Conservation (phyloP, 148 eudicot genomes). For the Chenopodium quinoa region DNA sequence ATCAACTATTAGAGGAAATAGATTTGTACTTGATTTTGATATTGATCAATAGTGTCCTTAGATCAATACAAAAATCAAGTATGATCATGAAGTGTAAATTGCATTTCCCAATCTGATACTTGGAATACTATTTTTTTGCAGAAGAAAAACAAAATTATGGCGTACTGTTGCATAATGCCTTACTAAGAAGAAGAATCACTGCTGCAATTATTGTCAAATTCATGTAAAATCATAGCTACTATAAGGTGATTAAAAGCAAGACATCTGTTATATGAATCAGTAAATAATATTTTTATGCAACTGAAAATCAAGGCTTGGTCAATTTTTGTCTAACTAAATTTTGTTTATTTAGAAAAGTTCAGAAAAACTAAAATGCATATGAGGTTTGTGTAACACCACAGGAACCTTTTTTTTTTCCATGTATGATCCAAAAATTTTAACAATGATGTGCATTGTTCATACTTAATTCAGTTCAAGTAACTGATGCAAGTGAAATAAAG, state of each 20-base stretch:
- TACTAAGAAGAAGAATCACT: slow-evolving; percentile 3
- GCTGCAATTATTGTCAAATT: background rate
- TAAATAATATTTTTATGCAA: background rate
- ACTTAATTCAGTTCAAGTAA: background rate
- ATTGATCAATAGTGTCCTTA: slow-evolving; percentile 38
- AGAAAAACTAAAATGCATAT: background rate
- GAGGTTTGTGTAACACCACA: background rate
- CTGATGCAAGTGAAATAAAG: background rate
- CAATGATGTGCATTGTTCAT: background rate
- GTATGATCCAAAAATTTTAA: background rate
- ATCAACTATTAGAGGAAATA: background rate
- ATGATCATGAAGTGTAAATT: background rate
- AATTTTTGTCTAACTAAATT: background rate
- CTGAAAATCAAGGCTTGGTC: background rate
- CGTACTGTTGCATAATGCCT: slow-evolving; percentile 39
- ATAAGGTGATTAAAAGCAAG: background rate
- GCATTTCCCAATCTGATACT: slow-evolving; percentile 21
- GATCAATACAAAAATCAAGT: slow-evolving; percentile 28
- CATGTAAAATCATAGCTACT: background rate
- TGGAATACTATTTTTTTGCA: slow-evolving; percentile 23
- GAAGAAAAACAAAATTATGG: slow-evolving; percentile 37
- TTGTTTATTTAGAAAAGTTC: background rate
- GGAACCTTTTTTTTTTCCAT: background rate
- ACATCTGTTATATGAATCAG: background rate
- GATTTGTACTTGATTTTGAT: slow-evolving; percentile 1